phyloP scores from a whole-genome alignment of 495 filamentous ascomycete species.

The Pseudoneurospora amorphoporcata region DNA sequence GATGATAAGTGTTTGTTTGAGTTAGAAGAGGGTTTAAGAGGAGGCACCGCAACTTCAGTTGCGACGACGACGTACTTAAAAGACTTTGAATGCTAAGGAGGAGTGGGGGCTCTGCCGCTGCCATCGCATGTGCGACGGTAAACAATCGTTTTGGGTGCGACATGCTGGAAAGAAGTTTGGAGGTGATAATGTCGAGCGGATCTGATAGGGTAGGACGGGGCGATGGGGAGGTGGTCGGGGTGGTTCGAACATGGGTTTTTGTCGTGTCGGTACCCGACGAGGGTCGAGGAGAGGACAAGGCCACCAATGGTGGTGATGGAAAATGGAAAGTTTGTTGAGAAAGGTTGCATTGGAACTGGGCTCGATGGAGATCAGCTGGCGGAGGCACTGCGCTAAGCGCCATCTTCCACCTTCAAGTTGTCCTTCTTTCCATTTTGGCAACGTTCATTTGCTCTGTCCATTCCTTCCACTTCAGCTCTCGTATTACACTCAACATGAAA shows the following conservation, averaged over 20 bases:
- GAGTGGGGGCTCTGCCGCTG: not conserved
- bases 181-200: not conserved
- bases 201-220: not conserved
- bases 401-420: too few relatives aligned
- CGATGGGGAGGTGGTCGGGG: not conserved
- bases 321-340: not conserved
- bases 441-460: too few relatives aligned
- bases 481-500: not conserved
- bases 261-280: not conserved
- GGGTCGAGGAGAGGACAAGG: not conserved
- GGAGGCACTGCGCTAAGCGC: not conserved
- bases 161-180: not conserved
- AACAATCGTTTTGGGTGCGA: not conserved
- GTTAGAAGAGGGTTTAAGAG: not conserved
- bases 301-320: not conserved
- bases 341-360: not conserved
- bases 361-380: not conserved
- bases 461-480: not conserved
- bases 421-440: too few relatives aligned
- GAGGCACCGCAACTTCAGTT: not conserved
- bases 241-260: not conserved
- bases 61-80: not conserved
- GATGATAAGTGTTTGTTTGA: not conserved
- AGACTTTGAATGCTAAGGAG: not conserved
- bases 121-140: not conserved